Base-by-base conservation (phyloP, 2,329 filamentous ascomycete genomes). In the Bipolaris victoriae region DNA sequence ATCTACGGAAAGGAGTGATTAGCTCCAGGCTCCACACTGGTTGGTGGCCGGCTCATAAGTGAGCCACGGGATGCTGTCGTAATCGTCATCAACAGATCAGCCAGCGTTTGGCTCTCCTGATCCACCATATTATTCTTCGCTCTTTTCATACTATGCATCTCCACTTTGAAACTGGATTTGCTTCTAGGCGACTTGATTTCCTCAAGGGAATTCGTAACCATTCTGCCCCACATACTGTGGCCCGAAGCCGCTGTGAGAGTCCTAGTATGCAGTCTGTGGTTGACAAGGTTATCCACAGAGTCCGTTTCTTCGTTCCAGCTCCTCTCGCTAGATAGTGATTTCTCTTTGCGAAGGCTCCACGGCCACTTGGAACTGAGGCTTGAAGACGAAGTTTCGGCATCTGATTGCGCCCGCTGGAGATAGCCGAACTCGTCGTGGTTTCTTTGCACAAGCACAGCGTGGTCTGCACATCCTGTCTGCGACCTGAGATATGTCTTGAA, bases 351-450 rank as follows among this genome's bases (percentile, higher is more conserved):
- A 29, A 67, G 58, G 1, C 52, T 51, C 15, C 41, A 54, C 1
- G 62, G 58, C 67, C 66, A 71, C 49, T 53, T 66, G 16, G 50
- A 62, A 22, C 48, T 39, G 16, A 44, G 47, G 5, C 57, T 37
- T 3, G 57, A 40, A 7, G 55, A 46, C 3, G 61, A 29, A 5
- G 49, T 15, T 31, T 56, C 48, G 6, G 51, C 52, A 0, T 65
- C 59, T 3, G 57, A 56, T 10, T 58, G 44, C 7, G 33, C 35
- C 15, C 39, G 59, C 13, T 79, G 68, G 3, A 81, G 69, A 6
- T 76, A 71, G 46, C 73, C 74, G 55, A 83, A 82, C 31, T 82
- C 78, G 39, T 77, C 75, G 55, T 81, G 79, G 47, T 82, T 80
- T 40, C 77, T 75, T 13, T 76, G 76, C 3, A 75, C 76, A 3